Percentiles rank a stretch among this genome's conserved stretches.
phyloP scores from a whole-genome alignment of 2,329 filamentous ascomycete genomes.

The Sclerotinia glacialis region DNA sequence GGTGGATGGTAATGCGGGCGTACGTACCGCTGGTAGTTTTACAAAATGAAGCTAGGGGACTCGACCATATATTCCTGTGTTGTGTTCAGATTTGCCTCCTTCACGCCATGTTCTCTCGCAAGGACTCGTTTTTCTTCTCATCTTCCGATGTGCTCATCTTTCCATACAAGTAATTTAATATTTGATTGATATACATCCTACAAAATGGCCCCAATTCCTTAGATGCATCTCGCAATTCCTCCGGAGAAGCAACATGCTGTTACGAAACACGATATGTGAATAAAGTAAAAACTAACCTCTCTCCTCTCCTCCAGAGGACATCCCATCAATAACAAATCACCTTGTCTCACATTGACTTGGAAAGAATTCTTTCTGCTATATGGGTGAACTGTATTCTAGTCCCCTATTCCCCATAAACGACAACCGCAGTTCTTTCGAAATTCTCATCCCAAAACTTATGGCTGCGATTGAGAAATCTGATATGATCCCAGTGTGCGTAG shows the following conservation, averaged over 20 bases:
- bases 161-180: background rate
- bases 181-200: background rate
- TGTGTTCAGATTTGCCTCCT: background rate
- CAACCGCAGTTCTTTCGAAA: slow-evolving; percentile 49
- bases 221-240: slow-evolving; percentile 13
- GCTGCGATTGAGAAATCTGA: slow-evolving; percentile 54
- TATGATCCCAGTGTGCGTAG: slow-evolving; percentile 50
- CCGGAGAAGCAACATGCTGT: slow-evolving; percentile 1
- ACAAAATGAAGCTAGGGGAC: background rate
- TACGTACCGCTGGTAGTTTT: background rate
- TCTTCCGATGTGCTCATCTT: background rate
- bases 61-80: background rate
- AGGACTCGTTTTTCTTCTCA: background rate
- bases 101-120: no score
- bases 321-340: slow-evolving; percentile 56
- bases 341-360: slow-evolving; percentile 56
- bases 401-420: slow-evolving; percentile 51
- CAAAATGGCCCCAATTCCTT: background rate
- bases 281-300: background rate
- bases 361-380: slow-evolving; percentile 60
- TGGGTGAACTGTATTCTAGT: slow-evolving; percentile 52
- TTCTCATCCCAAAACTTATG: slow-evolving; percentile 55
- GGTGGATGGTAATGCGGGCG: background rate
- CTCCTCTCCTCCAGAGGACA: slow-evolving; percentile 41
- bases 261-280: background rate